phyloP scores from a whole-genome alignment of 169 alveolate genomes.

The Amoebophrya sp. region DNA sequence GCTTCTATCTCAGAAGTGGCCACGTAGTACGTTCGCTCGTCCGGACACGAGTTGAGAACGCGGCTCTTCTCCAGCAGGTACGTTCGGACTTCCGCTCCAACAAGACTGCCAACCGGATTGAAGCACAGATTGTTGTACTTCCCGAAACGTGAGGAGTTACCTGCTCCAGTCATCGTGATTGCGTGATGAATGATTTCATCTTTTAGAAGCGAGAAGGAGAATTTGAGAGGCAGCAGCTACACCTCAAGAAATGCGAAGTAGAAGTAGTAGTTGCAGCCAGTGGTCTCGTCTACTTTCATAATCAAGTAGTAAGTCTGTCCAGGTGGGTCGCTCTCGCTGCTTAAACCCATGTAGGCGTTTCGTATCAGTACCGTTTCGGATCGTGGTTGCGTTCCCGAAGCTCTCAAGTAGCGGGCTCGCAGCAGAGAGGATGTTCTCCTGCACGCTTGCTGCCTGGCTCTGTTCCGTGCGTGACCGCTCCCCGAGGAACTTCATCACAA shows the following conservation, averaged over 20 bases:
- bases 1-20: too few species aligned
- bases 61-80: slow-evolving; percentile 89
- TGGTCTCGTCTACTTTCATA: too few species aligned
- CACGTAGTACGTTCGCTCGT: slow-evolving; percentile 86
- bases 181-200: neutral
- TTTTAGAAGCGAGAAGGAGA: too few species aligned
- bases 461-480: slow-evolving; percentile 11
- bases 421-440: neutral
- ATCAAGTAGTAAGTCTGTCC: too few species aligned
- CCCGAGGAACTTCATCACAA: slow-evolving; percentile 18
- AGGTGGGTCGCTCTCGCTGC: too few species aligned
- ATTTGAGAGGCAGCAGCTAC: too few species aligned
- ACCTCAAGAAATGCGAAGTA: too few species aligned
- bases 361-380: slow-evolving; percentile 88
- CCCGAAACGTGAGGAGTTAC: slow-evolving; percentile 40
- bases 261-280: too few species aligned
- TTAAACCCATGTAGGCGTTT: too few species aligned
- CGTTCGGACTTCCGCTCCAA: slow-evolving; percentile 80
- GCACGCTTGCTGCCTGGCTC: slow-evolving; percentile 18
- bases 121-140: slow-evolving; percentile 39
- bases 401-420: slow-evolving; percentile 96
- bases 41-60: slow-evolving; percentile 66
- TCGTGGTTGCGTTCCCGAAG: slow-evolving; percentile 94
- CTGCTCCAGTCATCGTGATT: too few species aligned
- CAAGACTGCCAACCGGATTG: slow-evolving; percentile 53